Evolutionary conservation across 2,329 filamentous ascomycete genomes (phyloP).

Genomic region (Aspergillus chevalieri): DNA sequence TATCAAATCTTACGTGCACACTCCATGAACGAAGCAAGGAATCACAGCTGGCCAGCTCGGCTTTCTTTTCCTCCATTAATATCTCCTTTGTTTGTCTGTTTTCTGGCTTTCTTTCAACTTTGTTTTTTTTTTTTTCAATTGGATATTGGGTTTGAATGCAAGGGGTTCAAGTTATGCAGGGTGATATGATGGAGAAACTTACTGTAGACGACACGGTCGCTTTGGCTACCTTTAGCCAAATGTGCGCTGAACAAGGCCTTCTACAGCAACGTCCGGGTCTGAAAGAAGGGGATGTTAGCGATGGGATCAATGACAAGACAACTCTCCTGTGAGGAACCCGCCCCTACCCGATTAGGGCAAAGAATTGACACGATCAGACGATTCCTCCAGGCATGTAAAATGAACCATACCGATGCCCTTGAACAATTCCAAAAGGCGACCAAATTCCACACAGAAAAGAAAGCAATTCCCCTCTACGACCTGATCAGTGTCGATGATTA

Average conservation of each 20-base stretch:
- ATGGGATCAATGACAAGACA: slow-evolving; percentile 13
- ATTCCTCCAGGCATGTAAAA: slow-evolving; percentile 12
- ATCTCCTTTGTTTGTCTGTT: no score
- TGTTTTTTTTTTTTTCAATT: no score
- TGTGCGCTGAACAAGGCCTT: slow-evolving; percentile 2
- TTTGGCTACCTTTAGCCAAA: background rate
- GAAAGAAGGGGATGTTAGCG: slow-evolving; percentile 6
- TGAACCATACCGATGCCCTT: slow-evolving; percentile 9
- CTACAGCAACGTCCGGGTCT: slow-evolving; percentile 7
- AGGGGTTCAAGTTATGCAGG: no score
- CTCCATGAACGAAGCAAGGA: no score
- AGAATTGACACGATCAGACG: slow-evolving; percentile 6
- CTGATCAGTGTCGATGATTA: slow-evolving; percentile 12
- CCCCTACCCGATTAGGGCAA: background rate
- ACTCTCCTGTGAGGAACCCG: slow-evolving; percentile 8
- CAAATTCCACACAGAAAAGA: slow-evolving; percentile 10
- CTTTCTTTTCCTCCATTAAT: no score
- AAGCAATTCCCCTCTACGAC: slow-evolving; percentile 12
- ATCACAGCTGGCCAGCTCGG: no score
- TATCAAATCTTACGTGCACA: no score
- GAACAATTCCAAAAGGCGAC: slow-evolving; percentile 11
- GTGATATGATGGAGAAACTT: no score
- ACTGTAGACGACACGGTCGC: background rate
- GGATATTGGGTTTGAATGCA: no score
- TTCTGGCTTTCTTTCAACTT: no score